These are phyloP conservation scores for Albugo candida DNA, from an alignment of 352 stramenopile species.

Conservation along the genomic window DNA sequence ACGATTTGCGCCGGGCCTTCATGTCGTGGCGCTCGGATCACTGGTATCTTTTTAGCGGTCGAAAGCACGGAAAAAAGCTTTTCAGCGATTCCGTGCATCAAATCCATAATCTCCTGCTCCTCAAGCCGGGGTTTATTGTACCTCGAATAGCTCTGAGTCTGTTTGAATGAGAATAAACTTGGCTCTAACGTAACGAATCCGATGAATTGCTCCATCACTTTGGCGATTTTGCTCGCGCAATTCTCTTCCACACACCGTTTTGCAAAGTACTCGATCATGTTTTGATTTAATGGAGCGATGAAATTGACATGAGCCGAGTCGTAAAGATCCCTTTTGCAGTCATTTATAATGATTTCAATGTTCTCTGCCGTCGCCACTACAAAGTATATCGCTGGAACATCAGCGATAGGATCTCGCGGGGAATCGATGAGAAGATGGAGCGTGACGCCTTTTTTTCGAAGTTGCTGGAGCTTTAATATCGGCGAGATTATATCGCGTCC, in stretches of 20 bases:
- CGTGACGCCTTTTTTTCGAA: slow-evolving; percentile 92
- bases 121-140: slow-evolving; percentile 83
- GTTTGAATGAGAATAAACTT: slow-evolving; percentile 87
- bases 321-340: slow-evolving; percentile 89
- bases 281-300: slow-evolving; percentile 67
- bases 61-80: slow-evolving; percentile 88
- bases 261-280: slow-evolving; percentile 77
- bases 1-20: slow-evolving; percentile 93
- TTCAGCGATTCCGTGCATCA: slow-evolving; percentile 42
- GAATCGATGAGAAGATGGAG: slow-evolving; percentile 91
- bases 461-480: slow-evolving; percentile 92
- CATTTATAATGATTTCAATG: slow-evolving; percentile 84
- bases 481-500: slow-evolving; percentile 95
- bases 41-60: slow-evolving; percentile 82
- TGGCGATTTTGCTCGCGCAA: slow-evolving; percentile 79
- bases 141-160: slow-evolving; percentile 81
- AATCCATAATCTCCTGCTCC: slow-evolving; percentile 66
- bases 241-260: slow-evolving; percentile 47
- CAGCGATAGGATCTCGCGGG: slow-evolving; percentile 89
- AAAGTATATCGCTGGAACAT: slow-evolving; percentile 97
- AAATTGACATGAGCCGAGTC: slow-evolving; percentile 90
- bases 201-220: slow-evolving; percentile 94
- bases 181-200: slow-evolving; percentile 95
- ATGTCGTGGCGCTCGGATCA: slow-evolving; percentile 88
- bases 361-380: slow-evolving; percentile 89